Percentiles rank a stretch among this genome's conserved stretches.
These are phyloP conservation scores for Calamus simplicifolius DNA, from an alignment of 176 grass and related monocot genomes.

Conservation along the genomic window DNA sequence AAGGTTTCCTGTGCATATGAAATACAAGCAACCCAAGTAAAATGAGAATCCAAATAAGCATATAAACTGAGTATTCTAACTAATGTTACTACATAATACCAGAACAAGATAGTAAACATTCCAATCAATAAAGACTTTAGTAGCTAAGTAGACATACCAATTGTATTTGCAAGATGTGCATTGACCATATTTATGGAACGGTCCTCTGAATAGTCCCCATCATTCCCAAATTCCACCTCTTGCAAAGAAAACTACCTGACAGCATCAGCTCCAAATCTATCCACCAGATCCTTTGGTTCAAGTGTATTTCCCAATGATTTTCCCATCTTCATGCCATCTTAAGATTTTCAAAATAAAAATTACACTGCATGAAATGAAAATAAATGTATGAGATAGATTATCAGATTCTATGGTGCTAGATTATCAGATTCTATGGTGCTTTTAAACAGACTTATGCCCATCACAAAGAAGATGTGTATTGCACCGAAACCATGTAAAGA, in stretches of 20 bases:
- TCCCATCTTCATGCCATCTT: constrained; percentile 99
- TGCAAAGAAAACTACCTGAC: constrained; percentile 92
- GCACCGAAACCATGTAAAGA: neutral
- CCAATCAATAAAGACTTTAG: too few species aligned
- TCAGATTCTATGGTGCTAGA: neutral
- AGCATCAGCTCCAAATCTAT: constrained; percentile 76
- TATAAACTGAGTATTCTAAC: neutral
- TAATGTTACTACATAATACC: too few species aligned
- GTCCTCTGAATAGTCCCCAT: constrained; percentile 96
- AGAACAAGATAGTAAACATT: too few species aligned
- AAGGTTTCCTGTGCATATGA: constrained; percentile 56
- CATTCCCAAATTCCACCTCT: constrained; percentile 92
- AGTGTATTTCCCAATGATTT: constrained; percentile 97
- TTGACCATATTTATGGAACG: constrained; percentile 90
- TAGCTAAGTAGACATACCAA: constrained; percentile 38
- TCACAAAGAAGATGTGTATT: neutral
- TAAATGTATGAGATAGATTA: constrained; percentile 24
- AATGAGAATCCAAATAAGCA: too few species aligned
- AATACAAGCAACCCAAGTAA: neutral
- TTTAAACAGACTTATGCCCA: neutral
- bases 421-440: neutral
- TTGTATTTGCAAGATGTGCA: constrained; percentile 95
- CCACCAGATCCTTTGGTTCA: constrained; percentile 84
- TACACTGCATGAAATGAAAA: constrained; percentile 39
- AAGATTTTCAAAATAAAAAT: constrained; percentile 62